Evolutionary conservation across 306 rosid genomes (phyloP).

Genomic region (Delonix regia): DNA sequence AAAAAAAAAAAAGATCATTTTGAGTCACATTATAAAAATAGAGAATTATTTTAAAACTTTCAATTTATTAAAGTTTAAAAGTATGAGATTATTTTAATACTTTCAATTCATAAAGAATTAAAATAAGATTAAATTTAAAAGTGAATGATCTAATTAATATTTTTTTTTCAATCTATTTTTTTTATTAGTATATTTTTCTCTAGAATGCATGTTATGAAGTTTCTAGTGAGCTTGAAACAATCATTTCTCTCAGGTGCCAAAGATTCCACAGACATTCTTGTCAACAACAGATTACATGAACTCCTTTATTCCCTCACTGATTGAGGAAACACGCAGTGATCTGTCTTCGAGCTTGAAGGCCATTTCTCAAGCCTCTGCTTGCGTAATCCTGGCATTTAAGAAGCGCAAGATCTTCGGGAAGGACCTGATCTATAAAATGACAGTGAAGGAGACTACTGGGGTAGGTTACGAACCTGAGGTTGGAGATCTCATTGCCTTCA

Average conservation of each 20-base stretch:
- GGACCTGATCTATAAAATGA: conserved; percentile 32
- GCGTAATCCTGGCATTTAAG: conserved; percentile 34
- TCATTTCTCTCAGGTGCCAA: conserved; percentile 46
- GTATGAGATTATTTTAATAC: too few species aligned
- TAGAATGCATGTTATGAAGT: not conserved
- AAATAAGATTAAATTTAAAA: too few species aligned
- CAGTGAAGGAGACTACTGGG: not conserved
- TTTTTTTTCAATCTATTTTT: too few species aligned
- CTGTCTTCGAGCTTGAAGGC: conserved; percentile 42
- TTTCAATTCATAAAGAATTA: too few species aligned
- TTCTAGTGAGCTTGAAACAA: not conserved
- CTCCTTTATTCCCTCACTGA: conserved; percentile 55
- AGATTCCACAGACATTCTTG: conserved; percentile 51
- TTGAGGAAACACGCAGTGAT: conserved; percentile 63
- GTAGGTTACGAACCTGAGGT: conserved; percentile 39
- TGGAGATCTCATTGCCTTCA: conserved; percentile 64
- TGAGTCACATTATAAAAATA: too few species aligned
- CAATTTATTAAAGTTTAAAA: not conserved
- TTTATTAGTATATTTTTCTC: too few species aligned
- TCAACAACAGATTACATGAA: conserved; percentile 44
- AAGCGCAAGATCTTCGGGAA: not conserved
- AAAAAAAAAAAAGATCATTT: too few species aligned
- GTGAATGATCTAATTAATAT: too few species aligned
- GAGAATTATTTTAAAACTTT: too few species aligned
- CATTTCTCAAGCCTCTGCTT: conserved; percentile 35